Conservation (phyloP, 305 asterid species). For the Fraxinus platypoda region DNA sequence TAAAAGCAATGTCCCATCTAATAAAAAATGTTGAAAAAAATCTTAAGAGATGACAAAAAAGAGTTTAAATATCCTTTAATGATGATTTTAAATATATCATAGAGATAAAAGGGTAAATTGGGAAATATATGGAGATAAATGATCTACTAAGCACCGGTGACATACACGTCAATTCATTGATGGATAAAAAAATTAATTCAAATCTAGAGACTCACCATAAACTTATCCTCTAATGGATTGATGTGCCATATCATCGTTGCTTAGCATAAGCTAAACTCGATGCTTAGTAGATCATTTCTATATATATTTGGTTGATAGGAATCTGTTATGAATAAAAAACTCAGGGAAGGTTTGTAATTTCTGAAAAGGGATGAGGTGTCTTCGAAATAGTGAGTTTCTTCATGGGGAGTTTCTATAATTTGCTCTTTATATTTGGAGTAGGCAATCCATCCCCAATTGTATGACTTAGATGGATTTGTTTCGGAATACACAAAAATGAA, state of each 20-base stretch:
- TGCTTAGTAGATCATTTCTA: background rate
- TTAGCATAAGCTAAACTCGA: background rate
- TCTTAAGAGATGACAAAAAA: background rate
- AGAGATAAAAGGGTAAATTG: background rate
- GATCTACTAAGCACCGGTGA: background rate
- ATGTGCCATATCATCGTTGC: background rate
- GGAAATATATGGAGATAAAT: background rate
- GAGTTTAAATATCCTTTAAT: background rate
- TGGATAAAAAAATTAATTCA: background rate
- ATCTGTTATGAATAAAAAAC: background rate
- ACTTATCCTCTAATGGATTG: background rate
- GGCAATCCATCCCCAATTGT: background rate
- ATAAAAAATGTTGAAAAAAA: background rate
- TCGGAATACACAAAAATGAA: background rate
- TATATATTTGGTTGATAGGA: background rate
- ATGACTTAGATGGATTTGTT: background rate
- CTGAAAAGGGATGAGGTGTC: background rate
- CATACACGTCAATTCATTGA: background rate
- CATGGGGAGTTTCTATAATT: background rate
- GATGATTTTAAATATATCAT: background rate
- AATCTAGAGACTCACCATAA: background rate
- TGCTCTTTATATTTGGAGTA: background rate
- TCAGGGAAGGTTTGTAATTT: background rate
- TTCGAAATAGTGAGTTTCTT: background rate
- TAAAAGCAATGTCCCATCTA: background rate